phyloP scores from a whole-genome alignment of 129 eudicot species.

The Oenanthe sinensis region DNA sequence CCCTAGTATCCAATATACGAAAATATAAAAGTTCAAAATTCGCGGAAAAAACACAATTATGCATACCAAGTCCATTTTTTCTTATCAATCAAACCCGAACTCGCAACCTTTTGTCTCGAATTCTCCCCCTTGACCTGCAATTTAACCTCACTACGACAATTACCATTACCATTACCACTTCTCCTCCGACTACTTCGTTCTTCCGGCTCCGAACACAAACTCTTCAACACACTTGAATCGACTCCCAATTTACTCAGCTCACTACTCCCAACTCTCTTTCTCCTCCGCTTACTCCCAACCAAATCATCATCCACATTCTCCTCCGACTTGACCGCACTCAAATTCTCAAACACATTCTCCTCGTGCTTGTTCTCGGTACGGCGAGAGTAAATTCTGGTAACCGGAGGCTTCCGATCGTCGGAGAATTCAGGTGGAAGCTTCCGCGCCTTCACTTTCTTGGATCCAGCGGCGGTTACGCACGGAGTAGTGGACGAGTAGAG shows the following conservation, averaged over 20 bases:
- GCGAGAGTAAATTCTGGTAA: slow-evolving; percentile 33
- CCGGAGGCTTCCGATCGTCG: slow-evolving; percentile 21
- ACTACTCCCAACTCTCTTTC: slow-evolving; percentile 23
- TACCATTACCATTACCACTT: not conserved
- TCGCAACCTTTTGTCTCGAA: slow-evolving; percentile 8
- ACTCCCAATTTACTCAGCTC: slow-evolving; percentile 46
- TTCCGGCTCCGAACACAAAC: slow-evolving; percentile 30
- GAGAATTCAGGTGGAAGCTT: slow-evolving; percentile 23
- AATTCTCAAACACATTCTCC: slow-evolving; percentile 3
- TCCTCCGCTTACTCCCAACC: slow-evolving; percentile 25
- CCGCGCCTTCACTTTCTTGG: slow-evolving; percentile 63
- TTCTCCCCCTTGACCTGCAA: slow-evolving; percentile 19
- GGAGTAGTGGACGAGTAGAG: slow-evolving; percentile 79
- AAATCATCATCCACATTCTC: slow-evolving; percentile 6
- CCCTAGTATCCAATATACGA: not conserved
- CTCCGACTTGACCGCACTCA: slow-evolving; percentile 8
- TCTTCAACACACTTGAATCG: slow-evolving; percentile 22
- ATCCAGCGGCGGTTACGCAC: slow-evolving; percentile 36
- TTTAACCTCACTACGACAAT: slow-evolving; percentile 3
- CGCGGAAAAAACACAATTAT: not conserved
- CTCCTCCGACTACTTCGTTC: slow-evolving; percentile 18
- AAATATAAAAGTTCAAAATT: not conserved
- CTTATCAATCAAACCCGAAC: slow-evolving; percentile 26
- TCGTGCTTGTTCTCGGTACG: slow-evolving; percentile 8
- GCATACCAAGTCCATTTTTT: slow-evolving; percentile 77